phyloP scores from a whole-genome alignment of 768 basidiomycete species.

The Xerocomus potaroensis region DNA sequence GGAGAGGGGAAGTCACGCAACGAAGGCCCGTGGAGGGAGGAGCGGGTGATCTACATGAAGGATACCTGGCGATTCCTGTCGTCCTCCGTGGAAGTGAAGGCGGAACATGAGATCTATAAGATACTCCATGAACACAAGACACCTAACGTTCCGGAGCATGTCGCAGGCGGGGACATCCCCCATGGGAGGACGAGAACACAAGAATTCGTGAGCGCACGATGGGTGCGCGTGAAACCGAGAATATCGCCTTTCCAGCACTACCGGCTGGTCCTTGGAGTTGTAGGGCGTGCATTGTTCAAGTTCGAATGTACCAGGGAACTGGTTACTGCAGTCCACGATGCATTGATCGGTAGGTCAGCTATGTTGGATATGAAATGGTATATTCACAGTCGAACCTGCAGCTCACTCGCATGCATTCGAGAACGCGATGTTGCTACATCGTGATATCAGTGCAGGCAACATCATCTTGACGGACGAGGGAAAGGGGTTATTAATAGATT shows the following conservation, averaged over 20 bases:
- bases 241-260: constrained; percentile 1
- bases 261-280: background rate
- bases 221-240: background rate
- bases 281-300: background rate
- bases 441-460: constrained; percentile 19
- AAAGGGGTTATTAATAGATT: background rate
- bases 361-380: background rate
- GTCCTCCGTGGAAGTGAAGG: background rate
- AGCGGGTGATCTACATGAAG: background rate
- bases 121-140: background rate
- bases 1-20: background rate
- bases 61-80: constrained; percentile 3
- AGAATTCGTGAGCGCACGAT: background rate
- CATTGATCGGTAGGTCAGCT: background rate
- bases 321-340: background rate
- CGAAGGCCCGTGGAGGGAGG: background rate
- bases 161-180: background rate
- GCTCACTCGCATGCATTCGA: constrained; percentile 22
- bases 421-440: constrained; percentile 16
- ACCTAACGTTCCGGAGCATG: constrained; percentile 1
- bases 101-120: constrained; percentile 4
- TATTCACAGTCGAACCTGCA: background rate
- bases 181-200: background rate
- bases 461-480: background rate
- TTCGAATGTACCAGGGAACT: background rate